Evolutionary conservation across 2,329 filamentous ascomycete species (phyloP).

Genomic region (Cercospora berteroae): DNA sequence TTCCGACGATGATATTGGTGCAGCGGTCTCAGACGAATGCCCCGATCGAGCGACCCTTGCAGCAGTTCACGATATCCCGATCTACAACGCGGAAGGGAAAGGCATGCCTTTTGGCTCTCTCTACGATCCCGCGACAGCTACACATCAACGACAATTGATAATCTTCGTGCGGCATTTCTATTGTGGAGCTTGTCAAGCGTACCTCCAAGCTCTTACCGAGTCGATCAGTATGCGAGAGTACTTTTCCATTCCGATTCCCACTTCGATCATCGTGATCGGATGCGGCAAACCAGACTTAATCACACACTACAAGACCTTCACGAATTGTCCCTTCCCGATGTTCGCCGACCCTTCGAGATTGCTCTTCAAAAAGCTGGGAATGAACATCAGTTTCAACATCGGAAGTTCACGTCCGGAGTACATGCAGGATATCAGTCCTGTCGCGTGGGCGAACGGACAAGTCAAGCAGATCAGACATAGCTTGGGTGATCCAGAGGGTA

Average conservation of each 20-base stretch:
- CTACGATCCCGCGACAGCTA: conserved; percentile 51
- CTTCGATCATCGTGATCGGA: conserved; percentile 41
- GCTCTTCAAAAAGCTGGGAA: conserved; percentile 40
- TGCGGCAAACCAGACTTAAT: conserved; percentile 41
- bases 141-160: conserved; percentile 41
- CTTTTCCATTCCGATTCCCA: conserved; percentile 39
- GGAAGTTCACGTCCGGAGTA: conserved; percentile 38
- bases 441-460: conserved; percentile 36
- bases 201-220: conserved; percentile 37
- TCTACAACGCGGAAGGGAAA: conserved; percentile 63
- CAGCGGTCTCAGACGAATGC: conserved; percentile 33
- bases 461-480: conserved; percentile 30
- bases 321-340: conserved; percentile 40
- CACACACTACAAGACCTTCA: conserved; percentile 38
- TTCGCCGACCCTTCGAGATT: conserved; percentile 39
- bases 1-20: conserved; percentile 32
- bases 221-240: conserved; percentile 39
- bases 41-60: conserved; percentile 37
- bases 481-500: conserved; percentile 34
- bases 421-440: conserved; percentile 38
- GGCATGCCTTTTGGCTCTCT: conserved; percentile 62
- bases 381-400: conserved; percentile 37
- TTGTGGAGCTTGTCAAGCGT: conserved; percentile 43
- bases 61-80: conserved; percentile 36
- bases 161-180: conserved; percentile 46